Evolutionary conservation across 805 yeast genomes (phyloP).

Genomic region (Saccharomycopsis sp.): DNA sequence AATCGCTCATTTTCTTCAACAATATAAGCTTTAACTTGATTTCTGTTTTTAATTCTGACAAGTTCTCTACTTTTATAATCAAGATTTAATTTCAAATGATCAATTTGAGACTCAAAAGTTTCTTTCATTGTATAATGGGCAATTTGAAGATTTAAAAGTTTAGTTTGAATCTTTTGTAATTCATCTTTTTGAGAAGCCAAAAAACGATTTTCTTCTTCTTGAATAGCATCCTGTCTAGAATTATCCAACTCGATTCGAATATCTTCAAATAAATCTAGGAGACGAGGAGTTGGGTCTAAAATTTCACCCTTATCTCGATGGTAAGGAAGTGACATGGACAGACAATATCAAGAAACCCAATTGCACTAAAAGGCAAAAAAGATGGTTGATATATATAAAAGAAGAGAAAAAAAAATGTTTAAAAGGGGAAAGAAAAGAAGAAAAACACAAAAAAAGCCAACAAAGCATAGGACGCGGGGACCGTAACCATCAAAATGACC

Average conservation of each 20-base stretch:
- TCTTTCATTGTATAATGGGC: constrained; percentile 94
- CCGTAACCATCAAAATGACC: too few species aligned
- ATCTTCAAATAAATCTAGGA: constrained; percentile 70
- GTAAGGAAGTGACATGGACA: too few species aligned
- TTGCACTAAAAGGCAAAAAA: too few species aligned
- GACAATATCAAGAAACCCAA: too few species aligned
- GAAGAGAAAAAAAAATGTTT: background rate
- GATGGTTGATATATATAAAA: too few species aligned
- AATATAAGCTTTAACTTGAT: too few species aligned
- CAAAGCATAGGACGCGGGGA: too few species aligned
- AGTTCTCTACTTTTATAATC: too few species aligned
- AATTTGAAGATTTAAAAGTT: constrained; percentile 87
- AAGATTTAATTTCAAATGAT: constrained; percentile 74
- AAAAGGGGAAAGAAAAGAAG: background rate
- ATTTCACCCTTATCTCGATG: too few species aligned
- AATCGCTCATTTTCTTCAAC: too few species aligned
- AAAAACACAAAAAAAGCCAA: background rate
- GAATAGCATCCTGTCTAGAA: constrained; percentile 79
- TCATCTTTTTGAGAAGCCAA: constrained; percentile 87
- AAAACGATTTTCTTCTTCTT: constrained; percentile 85
- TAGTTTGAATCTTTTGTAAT: constrained; percentile 86
- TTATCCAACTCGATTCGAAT: constrained; percentile 85
- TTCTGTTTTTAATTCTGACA: too few species aligned
- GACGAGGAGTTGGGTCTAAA: too few species aligned
- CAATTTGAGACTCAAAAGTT: constrained; percentile 88